phyloP scores from a whole-genome alignment of 495 filamentous ascomycete genomes.

The Annulohypoxylon stygium region DNA sequence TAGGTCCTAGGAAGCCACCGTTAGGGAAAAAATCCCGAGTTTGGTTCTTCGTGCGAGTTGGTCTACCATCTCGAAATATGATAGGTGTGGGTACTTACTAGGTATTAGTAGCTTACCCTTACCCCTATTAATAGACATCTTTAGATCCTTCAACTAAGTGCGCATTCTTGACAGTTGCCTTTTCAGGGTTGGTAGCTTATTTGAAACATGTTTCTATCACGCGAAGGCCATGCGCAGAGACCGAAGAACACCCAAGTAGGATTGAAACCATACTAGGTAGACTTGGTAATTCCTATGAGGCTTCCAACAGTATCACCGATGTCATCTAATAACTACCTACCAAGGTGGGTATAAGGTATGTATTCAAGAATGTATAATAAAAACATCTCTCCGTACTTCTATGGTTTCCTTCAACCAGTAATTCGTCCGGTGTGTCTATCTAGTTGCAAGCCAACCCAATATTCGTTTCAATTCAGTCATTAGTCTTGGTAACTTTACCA shows the following conservation, averaged over 20 bases:
- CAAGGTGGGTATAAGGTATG: background rate
- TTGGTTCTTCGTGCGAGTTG: too few relatives aligned
- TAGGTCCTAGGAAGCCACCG: too few relatives aligned
- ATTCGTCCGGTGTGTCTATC: background rate
- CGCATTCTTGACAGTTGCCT: conserved; percentile 11
- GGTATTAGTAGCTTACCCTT: background rate
- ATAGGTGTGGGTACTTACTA: background rate
- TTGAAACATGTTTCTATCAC: conserved; percentile 38
- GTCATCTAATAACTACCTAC: background rate
- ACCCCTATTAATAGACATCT: conserved; percentile 27
- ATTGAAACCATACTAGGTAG: background rate
- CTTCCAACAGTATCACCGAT: background rate
- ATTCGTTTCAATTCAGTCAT: background rate
- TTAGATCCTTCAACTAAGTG: conserved; percentile 32
- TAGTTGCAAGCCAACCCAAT: background rate
- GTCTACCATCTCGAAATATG: background rate
- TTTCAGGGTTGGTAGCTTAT: background rate
- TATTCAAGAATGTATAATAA: background rate
- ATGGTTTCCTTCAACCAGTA: background rate
- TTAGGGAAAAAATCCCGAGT: too few relatives aligned
- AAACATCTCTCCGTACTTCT: background rate
- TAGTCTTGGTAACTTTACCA: background rate
- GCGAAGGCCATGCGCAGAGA: background rate
- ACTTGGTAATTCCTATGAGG: conserved; percentile 11
- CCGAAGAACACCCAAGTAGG: conserved; percentile 3